These are phyloP conservation scores for Mesotaenium endlicherianum DNA, from an alignment of 139 green algal species.

Conservation along the genomic window DNA sequence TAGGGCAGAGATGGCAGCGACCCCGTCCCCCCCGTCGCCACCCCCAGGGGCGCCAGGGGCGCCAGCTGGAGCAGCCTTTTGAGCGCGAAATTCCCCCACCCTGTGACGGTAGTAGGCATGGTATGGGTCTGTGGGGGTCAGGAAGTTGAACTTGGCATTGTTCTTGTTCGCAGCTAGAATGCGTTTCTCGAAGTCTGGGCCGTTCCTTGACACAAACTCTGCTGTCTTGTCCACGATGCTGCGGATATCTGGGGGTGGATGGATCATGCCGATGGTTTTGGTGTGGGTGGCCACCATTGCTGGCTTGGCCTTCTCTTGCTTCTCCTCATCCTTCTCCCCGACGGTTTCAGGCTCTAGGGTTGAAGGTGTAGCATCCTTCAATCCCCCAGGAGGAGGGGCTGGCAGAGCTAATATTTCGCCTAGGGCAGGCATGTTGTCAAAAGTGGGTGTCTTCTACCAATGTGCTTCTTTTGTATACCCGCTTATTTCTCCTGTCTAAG, in stretches of 20 bases:
- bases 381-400: slow-evolving; percentile 4
- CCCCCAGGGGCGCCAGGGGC: background rate
- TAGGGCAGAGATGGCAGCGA: too few relatives aligned
- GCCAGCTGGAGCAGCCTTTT: slow-evolving; percentile 35
- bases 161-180: slow-evolving; percentile 88
- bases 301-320: slow-evolving; percentile 16
- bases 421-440: slow-evolving; percentile 6
- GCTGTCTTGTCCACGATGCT: slow-evolving; percentile 98
- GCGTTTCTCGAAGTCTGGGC: slow-evolving; percentile 88
- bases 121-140: slow-evolving; percentile 87
- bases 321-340: background rate
- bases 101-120: slow-evolving; percentile 90
- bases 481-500: too few relatives aligned
- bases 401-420: slow-evolving; percentile 14
- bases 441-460: too few relatives aligned
- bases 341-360: background rate
- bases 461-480: too few relatives aligned
- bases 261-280: slow-evolving; percentile 85
- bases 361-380: slow-evolving; percentile 24
- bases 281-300: slow-evolving; percentile 78
- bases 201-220: slow-evolving; percentile 93
- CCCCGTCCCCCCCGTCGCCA: background rate
- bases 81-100: slow-evolving; percentile 64
- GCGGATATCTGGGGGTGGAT: slow-evolving; percentile 89
- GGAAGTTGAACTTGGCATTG: slow-evolving; percentile 98